Percentiles rank a stretch among this genome's conserved stretches.
phyloP scores from a whole-genome alignment of 148 eudicot genomes.

The Diospyros kaki region DNA sequence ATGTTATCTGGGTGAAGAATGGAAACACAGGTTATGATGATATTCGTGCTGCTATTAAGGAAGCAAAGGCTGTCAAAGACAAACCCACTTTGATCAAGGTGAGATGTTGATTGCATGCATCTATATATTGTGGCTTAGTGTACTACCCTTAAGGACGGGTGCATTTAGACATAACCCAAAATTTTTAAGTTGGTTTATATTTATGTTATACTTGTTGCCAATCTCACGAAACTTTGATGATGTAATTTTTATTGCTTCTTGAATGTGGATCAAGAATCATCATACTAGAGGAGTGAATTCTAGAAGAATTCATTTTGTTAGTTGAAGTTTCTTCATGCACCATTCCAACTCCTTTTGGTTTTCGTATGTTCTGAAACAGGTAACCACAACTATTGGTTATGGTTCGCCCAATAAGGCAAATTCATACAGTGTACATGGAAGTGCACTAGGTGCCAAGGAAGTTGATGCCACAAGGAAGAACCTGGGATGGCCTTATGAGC shows the following conservation, averaged over 20 bases:
- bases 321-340: not conserved
- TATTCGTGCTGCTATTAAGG: constrained; percentile 96
- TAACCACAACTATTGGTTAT: constrained; percentile 92
- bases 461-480: constrained; percentile 92
- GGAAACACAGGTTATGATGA: constrained; percentile 96
- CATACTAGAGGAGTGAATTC: too few relatives aligned
- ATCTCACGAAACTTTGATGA: not conserved
- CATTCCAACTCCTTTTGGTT: not conserved
- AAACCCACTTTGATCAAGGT: constrained; percentile 97
- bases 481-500: constrained; percentile 91
- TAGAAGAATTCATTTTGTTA: too few relatives aligned
- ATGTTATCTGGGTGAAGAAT: constrained; percentile 96
- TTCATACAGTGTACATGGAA: constrained; percentile 96
- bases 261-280: not conserved
- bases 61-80: constrained; percentile 92
- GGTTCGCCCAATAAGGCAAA: constrained; percentile 98
- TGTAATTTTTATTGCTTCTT: not conserved
- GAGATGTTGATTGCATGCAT: constrained; percentile 8
- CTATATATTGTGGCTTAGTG: not conserved
- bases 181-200: not conserved
- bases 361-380: constrained; percentile 32
- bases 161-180: not conserved
- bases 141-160: not conserved
- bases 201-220: not conserved
- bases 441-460: constrained; percentile 92